phyloP scores from a whole-genome alignment of 805 yeast genomes.

The Kluyveromyces siamensis region DNA sequence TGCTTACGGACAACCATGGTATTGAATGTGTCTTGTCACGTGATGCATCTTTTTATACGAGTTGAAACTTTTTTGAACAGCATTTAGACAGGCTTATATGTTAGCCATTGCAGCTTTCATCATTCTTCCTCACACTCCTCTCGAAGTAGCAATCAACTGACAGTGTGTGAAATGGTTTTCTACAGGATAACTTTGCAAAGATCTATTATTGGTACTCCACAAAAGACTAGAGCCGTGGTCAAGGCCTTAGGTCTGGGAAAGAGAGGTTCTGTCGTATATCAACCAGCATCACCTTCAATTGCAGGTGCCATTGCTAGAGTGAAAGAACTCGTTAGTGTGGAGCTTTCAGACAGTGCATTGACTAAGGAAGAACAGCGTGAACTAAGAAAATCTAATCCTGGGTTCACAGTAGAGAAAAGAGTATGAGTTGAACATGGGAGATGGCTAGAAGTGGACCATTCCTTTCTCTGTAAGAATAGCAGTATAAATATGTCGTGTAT shows the following conservation, averaged over 20 bases:
- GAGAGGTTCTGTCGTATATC: conserved; percentile 69
- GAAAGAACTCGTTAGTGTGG: conserved; percentile 80
- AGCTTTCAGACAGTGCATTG: conserved; percentile 49
- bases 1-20: no score
- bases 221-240: conserved; percentile 53
- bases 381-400: conserved; percentile 55
- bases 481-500: conserved; percentile 4
- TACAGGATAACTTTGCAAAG: conserved; percentile 68
- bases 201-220: conserved; percentile 82
- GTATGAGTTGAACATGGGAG: conserved; percentile 5
- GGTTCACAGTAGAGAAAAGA: conserved; percentile 42
- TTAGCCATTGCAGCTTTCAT: not conserved
- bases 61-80: not conserved
- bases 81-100: not conserved
- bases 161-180: conserved; percentile 27
- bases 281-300: conserved; percentile 59
- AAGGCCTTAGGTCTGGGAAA: conserved; percentile 64
- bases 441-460: conserved; percentile 1
- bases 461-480: conserved; percentile 12
- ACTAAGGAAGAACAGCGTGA: conserved; percentile 43
- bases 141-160: not conserved
- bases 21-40: not conserved
- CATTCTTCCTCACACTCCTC: no score
- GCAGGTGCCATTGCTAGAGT: conserved; percentile 81
- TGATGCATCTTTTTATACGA: not conserved